Evolutionary conservation across 2,329 filamentous ascomycete species (phyloP), one percentile per base, ranked within the genome.

Genomic region (Sarocladium kiliense): DNA sequence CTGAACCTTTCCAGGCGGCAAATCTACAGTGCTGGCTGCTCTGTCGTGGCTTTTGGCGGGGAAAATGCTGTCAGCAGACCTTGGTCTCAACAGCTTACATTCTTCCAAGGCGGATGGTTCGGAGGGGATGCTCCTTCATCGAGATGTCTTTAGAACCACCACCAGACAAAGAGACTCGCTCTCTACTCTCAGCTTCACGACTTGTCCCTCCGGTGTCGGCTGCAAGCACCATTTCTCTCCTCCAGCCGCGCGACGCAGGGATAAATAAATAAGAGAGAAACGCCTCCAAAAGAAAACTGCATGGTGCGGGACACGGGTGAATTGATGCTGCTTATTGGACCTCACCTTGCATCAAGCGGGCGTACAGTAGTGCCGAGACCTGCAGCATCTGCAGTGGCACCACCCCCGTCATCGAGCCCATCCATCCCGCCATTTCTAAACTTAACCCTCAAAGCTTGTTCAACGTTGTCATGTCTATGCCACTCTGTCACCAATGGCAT

Each of bases 231-330:
- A 7, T 32, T 47, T 47, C 27, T 27, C 25, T 18, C 6, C 4
- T 23, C n/a, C 47, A 51, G 47, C 47, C 47, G 47, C 47, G 47
- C 11, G 47, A 51, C 47, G 47, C 47, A 27, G 25, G 3, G 44
- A 47, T 34, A 34, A 18, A 51, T 9, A 23, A 6, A 23, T 45
- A 3, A 45, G 6, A 12, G 7, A 32, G 30, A 12, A 32, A 32
- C n/a, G n/a, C n/a, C n/a, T n/a, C n/a, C 44, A 19, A 30, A 16
- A 21, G 41, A 44, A 21, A 44, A 10, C n/a, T 23, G 18, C 21
- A 10, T 6, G n/a, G 37, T 18, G n/a, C 10, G 25, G 41, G 16
- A 7, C 10, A 10, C n/a, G 9, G 3, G 23, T 26, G 27, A 51
- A 51, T 51, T 51, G 47, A 25, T 36, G 27, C n/a, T 34, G 27